phyloP scores from a whole-genome alignment of 2,329 filamentous ascomycete genomes.

The Cyphellophora europaea region DNA sequence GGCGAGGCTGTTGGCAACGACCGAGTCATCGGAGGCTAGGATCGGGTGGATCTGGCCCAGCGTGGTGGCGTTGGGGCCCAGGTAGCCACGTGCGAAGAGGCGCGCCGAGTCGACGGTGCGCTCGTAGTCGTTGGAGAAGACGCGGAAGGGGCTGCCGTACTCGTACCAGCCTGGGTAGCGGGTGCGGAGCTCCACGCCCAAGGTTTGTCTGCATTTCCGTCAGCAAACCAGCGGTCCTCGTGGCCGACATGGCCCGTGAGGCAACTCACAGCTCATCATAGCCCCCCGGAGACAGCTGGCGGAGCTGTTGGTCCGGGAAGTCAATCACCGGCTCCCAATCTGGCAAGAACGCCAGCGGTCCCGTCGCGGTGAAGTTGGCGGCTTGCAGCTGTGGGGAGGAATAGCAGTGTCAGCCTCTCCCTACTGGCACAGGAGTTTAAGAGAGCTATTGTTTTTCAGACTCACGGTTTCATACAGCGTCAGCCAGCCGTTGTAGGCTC shows the following conservation, averaged over 20 bases:
- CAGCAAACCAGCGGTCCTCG: too few species aligned
- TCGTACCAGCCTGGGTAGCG: constrained; percentile 41
- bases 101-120: constrained; percentile 54
- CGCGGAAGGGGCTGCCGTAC: constrained; percentile 42
- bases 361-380: constrained; percentile 43
- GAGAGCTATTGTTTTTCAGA: too few species aligned
- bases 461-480: constrained; percentile 21
- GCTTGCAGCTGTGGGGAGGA: constrained; percentile 37
- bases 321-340: constrained; percentile 50
- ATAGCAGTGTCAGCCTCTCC: not conserved
- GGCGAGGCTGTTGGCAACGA: constrained; percentile 53
- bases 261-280: constrained; percentile 45
- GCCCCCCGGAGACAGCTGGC: constrained; percentile 51
- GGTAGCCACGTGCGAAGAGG: constrained; percentile 52
- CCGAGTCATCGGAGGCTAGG: constrained; percentile 42
- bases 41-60: constrained; percentile 50
- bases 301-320: constrained; percentile 46
- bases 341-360: constrained; percentile 47
- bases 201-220: constrained; percentile 34
- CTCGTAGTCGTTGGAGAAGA: constrained; percentile 59
- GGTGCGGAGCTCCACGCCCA: constrained; percentile 23
- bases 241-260: not conserved
- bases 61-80: constrained; percentile 46
- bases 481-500: constrained; percentile 50
- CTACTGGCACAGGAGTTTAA: too few species aligned